Conservation (phyloP, 306 rosid species). For the Amphicarpaea edgeworthii region DNA sequence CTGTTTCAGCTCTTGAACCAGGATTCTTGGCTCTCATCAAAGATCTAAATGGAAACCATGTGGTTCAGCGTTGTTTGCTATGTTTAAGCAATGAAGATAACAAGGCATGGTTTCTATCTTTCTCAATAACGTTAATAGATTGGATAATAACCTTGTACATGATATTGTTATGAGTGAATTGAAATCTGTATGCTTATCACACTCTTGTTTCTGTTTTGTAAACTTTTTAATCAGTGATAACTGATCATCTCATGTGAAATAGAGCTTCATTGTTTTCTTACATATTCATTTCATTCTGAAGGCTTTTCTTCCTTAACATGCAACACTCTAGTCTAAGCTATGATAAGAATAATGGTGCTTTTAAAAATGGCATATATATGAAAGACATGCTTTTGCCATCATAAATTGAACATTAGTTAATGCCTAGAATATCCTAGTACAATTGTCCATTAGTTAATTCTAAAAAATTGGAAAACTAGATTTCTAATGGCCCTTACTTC, state of each 20-base stretch:
- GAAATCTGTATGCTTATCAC: conserved; percentile 3
- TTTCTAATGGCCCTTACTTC: conserved; percentile 3
- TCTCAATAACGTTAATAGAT: conserved; percentile 12
- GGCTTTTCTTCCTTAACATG: conserved; percentile 2
- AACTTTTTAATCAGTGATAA: conserved; percentile 2
- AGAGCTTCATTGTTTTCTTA: background rate
- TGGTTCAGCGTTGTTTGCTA: conserved; percentile 68
- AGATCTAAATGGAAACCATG: conserved; percentile 70
- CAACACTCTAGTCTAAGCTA: no score
- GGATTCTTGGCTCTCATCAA: conserved; percentile 70
- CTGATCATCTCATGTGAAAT: conserved; percentile 11
- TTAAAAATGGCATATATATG: background rate
- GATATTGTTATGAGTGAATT: background rate
- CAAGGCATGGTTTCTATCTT: conserved; percentile 48
- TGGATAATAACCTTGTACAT: conserved; percentile 14
- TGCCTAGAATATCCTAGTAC: background rate
- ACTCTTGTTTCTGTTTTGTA: background rate
- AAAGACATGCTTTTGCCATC: conserved; percentile 4
- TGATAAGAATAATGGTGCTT: conserved; percentile 11
- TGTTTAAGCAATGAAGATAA: conserved; percentile 61
- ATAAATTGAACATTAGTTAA: background rate
- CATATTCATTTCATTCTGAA: background rate
- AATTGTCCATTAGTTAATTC: background rate
- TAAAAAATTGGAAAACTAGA: background rate
- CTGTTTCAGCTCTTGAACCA: conserved; percentile 61